These are phyloP conservation scores for Aureobasidium zeae DNA, from an alignment of 2,329 filamentous ascomycete species.

Conservation along the genomic window DNA sequence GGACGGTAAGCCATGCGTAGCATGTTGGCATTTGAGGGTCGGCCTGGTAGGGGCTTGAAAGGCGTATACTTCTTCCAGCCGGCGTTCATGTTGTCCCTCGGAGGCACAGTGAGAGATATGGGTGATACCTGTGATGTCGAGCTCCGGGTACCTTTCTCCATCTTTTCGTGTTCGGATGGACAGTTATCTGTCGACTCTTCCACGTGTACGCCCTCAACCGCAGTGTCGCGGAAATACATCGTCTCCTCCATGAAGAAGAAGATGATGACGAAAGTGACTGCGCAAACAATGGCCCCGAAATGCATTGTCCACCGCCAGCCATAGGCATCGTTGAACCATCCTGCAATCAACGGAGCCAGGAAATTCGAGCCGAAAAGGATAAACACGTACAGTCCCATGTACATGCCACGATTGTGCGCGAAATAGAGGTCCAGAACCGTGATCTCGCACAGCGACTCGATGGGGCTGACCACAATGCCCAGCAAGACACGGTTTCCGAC, in stretches of 20 bases:
- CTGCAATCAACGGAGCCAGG: conserved; percentile 30
- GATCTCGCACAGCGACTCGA: conserved; percentile 20
- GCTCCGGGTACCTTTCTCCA: no score
- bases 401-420: conserved; percentile 16
- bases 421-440: conserved; percentile 17
- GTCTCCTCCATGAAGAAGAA: conserved; percentile 15
- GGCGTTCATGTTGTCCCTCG: neutral
- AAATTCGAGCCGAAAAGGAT: conserved; percentile 30
- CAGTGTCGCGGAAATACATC: conserved; percentile 14
- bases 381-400: conserved; percentile 27
- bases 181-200: neutral
- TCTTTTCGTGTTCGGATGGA: neutral
- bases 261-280: conserved; percentile 1
- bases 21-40: conserved; percentile 20
- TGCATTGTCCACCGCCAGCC: conserved; percentile 28
- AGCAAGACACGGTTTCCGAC: conserved; percentile 24
- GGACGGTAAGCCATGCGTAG: conserved; percentile 18
- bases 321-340: conserved; percentile 30
- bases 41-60: conserved; percentile 18
- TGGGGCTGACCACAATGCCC: conserved; percentile 20
- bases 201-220: neutral
- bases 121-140: no score
- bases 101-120: neutral
- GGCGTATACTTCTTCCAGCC: conserved; percentile 21
- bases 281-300: neutral